These are phyloP conservation scores for Didymella glomerata DNA, from an alignment of 2,329 filamentous ascomycete species.

Conservation along the genomic window DNA sequence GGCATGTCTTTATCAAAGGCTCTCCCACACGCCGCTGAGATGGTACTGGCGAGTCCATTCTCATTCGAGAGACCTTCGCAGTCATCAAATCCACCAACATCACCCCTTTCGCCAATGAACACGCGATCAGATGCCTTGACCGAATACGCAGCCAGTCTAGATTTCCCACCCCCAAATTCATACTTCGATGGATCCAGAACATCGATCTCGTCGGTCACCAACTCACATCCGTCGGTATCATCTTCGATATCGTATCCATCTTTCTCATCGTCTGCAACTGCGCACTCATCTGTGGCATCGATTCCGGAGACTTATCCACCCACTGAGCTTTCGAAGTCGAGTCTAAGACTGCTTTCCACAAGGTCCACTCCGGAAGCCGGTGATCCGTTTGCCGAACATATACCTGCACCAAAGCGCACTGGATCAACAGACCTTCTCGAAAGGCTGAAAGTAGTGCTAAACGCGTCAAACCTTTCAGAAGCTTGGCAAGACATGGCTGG, in stretches of 20 bases:
- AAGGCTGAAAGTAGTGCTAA: slow-evolving; percentile 35
- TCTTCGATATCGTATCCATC: slow-evolving; percentile 18
- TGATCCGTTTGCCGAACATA: background rate
- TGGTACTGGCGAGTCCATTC: background rate
- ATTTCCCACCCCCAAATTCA: slow-evolving; percentile 11
- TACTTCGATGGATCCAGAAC: slow-evolving; percentile 14
- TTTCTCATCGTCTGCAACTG: slow-evolving; percentile 21
- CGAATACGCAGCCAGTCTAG: no score
- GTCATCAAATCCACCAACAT: slow-evolving; percentile 28
- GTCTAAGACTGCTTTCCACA: background rate
- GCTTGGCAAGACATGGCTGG: slow-evolving; percentile 51
- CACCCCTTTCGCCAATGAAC: slow-evolving; percentile 17
- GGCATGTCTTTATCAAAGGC: slow-evolving; percentile 41
- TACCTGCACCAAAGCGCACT: background rate
- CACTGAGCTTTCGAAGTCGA: background rate
- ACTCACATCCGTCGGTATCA: slow-evolving; percentile 6
- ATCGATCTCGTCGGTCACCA: slow-evolving; percentile 19
- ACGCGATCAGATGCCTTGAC: slow-evolving; percentile 31
- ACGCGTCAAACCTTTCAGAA: slow-evolving; percentile 43
- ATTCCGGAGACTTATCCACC: background rate
- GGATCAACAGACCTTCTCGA: slow-evolving; percentile 29
- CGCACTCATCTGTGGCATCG: background rate
- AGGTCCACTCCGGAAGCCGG: background rate
- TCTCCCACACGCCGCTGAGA: slow-evolving; percentile 21
- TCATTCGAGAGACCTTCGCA: background rate